Evolutionary conservation across 495 filamentous ascomycete genomes (phyloP).

Genomic region (Annulohypoxylon stygium): DNA sequence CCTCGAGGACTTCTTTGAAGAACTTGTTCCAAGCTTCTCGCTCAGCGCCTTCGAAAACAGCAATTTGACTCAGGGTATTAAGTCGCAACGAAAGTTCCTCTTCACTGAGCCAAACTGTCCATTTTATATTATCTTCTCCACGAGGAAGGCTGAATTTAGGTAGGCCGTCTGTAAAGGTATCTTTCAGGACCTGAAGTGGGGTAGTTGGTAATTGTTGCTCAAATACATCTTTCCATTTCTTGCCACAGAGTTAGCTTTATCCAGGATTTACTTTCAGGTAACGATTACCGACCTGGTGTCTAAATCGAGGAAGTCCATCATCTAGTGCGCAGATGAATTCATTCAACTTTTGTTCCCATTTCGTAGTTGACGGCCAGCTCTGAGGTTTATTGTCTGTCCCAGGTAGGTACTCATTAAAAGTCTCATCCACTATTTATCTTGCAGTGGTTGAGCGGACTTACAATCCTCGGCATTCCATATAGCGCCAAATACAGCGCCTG

Average conservation of each 20-base stretch:
- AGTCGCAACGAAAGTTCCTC: slow-evolving; percentile 69
- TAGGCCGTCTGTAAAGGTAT: slow-evolving; percentile 49
- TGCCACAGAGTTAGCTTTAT: slow-evolving; percentile 29
- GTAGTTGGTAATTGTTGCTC: slow-evolving; percentile 62
- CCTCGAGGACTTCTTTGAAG: slow-evolving; percentile 60
- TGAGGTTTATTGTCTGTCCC: slow-evolving; percentile 64
- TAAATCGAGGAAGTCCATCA: slow-evolving; percentile 69
- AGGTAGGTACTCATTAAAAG: slow-evolving; percentile 2
- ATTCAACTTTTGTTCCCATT: slow-evolving; percentile 68
- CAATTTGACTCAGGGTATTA: slow-evolving; percentile 72
- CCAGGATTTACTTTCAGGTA: neutral
- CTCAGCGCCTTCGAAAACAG: slow-evolving; percentile 63
- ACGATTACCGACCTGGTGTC: slow-evolving; percentile 50
- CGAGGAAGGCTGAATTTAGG: slow-evolving; percentile 66
- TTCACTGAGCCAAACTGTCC: slow-evolving; percentile 63
- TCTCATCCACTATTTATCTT: slow-evolving; percentile 2
- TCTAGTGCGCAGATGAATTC: slow-evolving; percentile 62
- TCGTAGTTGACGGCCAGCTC: slow-evolving; percentile 58
- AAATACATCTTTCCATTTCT: slow-evolving; percentile 66
- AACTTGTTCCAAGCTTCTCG: slow-evolving; percentile 59
- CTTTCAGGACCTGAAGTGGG: slow-evolving; percentile 56
- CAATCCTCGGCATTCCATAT: slow-evolving; percentile 79
- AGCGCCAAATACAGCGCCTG: slow-evolving; percentile 66
- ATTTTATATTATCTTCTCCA: slow-evolving; percentile 50
- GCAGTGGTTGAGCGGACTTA: slow-evolving; percentile 45